Base-by-base conservation (phyloP, 208 protist genomes). In the Trypanosoma lewisi region DNA sequence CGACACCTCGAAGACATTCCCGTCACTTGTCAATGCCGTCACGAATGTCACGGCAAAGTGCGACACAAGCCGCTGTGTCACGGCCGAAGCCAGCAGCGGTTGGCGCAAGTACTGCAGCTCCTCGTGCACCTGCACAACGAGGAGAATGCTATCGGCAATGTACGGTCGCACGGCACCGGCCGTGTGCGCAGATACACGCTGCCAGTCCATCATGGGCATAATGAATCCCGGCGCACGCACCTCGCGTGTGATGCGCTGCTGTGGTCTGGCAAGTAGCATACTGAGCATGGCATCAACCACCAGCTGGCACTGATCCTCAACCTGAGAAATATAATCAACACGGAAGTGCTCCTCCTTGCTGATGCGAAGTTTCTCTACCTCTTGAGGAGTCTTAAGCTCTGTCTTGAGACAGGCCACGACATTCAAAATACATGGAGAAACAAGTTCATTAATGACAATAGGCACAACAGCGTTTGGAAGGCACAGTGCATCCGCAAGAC, bases 241-340 rank as follows among this genome's bases (percentile, higher is more conserved):
- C 41, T 85, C 75, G 39, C 73, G 75, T 21, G 84, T 83, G 58
- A 95, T 87, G 45, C 56, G 85, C 49, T 89, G 84, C 80, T 92
- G 72, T 9, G 86, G 76, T 9, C 83, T 67, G 12, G 74, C 64
- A 27, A 88, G 66, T 60, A 86, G 87, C 71, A 89, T 89, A 60
- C 77, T 69, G 50, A 93, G 68, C 75, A 95, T 89, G 25, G 83
- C 82, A 56, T 93, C 85, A 11, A 95, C 72, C 9, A 78, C 83
- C 9, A 95, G 80, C 69, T 93, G 83, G 52, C 82, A 85, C 75
- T 95, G 85, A 68, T 95, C 89, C 31, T 75, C 78, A 45, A 95
- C 84, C 16, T 69, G 76, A 3, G 82, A 52, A 21, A 95, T 62
- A 48, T 89, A 84, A 9, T 64, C 50, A 49, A 71, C 60, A 7